A percentile compares a stretch with the other conserved stretches of the same genome.
phyloP scores from a whole-genome alignment of 2,329 filamentous ascomycete species.

The Arachnomyces sp. region DNA sequence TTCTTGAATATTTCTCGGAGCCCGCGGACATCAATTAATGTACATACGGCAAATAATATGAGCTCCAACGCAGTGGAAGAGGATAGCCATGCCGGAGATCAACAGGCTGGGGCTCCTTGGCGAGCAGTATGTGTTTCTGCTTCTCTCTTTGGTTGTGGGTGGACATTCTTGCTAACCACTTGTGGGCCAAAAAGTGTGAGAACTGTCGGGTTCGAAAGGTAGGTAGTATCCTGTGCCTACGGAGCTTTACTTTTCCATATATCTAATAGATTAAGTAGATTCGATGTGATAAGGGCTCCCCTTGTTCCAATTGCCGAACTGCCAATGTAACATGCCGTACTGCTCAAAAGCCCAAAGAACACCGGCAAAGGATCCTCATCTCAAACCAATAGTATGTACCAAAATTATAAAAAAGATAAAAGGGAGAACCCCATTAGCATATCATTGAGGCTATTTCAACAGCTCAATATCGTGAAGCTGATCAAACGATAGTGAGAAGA shows the following conservation, averaged over 20 bases:
- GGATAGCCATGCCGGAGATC: too few relatives aligned
- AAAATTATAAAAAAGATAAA: too few relatives aligned
- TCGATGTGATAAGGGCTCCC: slow-evolving; percentile 13
- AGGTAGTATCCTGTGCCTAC: neutral
- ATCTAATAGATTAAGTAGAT: slow-evolving; percentile 8
- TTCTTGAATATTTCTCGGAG: too few relatives aligned
- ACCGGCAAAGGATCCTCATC: slow-evolving; percentile 14
- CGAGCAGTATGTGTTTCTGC: too few relatives aligned
- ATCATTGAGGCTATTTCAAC: too few relatives aligned
- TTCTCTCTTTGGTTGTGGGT: too few relatives aligned
- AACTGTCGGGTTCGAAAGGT: slow-evolving; percentile 15
- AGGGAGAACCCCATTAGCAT: too few relatives aligned
- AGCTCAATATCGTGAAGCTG: slow-evolving; percentile 7
- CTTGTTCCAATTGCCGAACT: slow-evolving; percentile 14
- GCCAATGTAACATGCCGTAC: slow-evolving; percentile 10
- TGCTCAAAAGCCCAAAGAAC: slow-evolving; percentile 12
- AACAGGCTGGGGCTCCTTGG: too few relatives aligned
- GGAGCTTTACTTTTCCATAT: neutral
- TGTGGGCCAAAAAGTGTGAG: slow-evolving; percentile 10
- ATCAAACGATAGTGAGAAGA: slow-evolving; percentile 37
- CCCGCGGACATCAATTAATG: too few relatives aligned
- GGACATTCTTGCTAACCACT: too few relatives aligned
- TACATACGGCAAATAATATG: too few relatives aligned
- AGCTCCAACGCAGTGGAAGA: too few relatives aligned
- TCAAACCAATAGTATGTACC: slow-evolving; percentile 16